Conservation (phyloP, 164 flowering plant genomes). For the Annona squamosa region DNA sequence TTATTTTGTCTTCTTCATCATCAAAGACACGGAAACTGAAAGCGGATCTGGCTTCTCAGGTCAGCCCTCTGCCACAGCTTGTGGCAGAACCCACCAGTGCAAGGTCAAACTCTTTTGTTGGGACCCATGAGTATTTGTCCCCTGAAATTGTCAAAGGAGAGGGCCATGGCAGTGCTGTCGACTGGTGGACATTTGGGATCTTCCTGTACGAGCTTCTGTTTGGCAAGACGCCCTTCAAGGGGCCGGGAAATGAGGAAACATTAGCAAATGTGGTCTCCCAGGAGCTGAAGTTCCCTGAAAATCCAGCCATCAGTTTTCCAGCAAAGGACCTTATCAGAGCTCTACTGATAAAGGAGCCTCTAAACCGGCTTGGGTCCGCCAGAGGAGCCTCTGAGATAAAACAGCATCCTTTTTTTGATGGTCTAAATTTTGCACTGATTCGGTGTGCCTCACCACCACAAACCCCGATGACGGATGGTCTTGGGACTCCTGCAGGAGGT, state of each 20-base stretch:
- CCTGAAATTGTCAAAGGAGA: constrained; percentile 85
- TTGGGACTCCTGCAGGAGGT: constrained; percentile 14
- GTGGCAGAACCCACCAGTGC: constrained; percentile 86
- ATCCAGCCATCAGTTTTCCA: constrained; percentile 46
- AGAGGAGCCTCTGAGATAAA: constrained; percentile 87
- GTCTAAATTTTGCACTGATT: constrained; percentile 79
- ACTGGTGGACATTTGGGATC: constrained; percentile 93
- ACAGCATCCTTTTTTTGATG: constrained; percentile 73
- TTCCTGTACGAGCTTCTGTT: constrained; percentile 72
- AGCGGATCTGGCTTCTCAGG: constrained; percentile 35
- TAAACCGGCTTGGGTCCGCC: constrained; percentile 58
- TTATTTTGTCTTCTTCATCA: constrained; percentile 24
- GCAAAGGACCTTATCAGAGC: constrained; percentile 67
- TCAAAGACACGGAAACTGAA: constrained; percentile 44
- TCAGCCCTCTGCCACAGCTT: constrained; percentile 61
- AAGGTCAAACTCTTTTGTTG: constrained; percentile 85
- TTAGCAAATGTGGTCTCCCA: constrained; percentile 61
- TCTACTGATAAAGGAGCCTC: constrained; percentile 63
- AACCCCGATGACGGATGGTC: constrained; percentile 38
- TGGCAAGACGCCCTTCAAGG: constrained; percentile 83
- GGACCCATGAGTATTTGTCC: constrained; percentile 89
- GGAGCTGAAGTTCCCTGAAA: constrained; percentile 56
- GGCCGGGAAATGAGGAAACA: constrained; percentile 62
- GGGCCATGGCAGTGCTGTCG: constrained; percentile 87
- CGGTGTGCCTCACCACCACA: constrained; percentile 74